phyloP scores from a whole-genome alignment of 2,329 filamentous ascomycete species.

The Ceratocystis colombiana region DNA sequence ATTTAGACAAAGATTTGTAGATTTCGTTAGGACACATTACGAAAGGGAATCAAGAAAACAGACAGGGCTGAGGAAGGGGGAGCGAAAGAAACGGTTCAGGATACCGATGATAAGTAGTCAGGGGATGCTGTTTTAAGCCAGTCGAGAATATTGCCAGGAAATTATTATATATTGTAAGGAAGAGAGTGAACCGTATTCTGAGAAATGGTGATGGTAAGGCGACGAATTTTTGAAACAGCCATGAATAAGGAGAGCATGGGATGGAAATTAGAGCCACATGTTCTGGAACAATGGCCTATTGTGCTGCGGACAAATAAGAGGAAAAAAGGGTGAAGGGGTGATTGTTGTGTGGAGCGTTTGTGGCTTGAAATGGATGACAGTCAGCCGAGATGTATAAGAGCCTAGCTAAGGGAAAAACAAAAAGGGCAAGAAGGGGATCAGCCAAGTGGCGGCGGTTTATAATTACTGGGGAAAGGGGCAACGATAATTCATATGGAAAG shows the following conservation, averaged over 20 bases:
- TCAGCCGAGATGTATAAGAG: neutral
- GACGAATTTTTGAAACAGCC: constrained; percentile 10
- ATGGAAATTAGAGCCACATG: constrained; percentile 13
- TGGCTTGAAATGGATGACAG: constrained; percentile 5
- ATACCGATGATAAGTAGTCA: neutral
- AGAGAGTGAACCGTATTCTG: constrained; percentile 14
- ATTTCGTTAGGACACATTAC: neutral
- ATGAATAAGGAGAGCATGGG: constrained; percentile 14
- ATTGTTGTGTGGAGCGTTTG: neutral
- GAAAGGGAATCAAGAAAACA: neutral
- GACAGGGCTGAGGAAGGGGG: neutral
- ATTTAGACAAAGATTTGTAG: neutral
- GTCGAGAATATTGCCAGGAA: neutral
- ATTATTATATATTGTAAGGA: neutral
- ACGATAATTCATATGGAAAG: no score
- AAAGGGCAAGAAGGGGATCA: neutral
- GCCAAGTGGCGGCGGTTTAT: constrained; percentile 2
- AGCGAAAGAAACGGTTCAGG: neutral
- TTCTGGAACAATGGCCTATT: constrained; percentile 16
- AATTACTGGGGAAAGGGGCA: neutral
- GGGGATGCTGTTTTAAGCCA: neutral
- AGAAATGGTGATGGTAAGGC: constrained; percentile 17
- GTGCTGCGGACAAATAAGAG: constrained; percentile 1
- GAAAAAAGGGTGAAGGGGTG: constrained; percentile 7
- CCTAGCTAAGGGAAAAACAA: neutral